Evolutionary conservation across 371 early-diverging fungal genomes (phyloP).

Genomic region (Mucor lusitanicus): DNA sequence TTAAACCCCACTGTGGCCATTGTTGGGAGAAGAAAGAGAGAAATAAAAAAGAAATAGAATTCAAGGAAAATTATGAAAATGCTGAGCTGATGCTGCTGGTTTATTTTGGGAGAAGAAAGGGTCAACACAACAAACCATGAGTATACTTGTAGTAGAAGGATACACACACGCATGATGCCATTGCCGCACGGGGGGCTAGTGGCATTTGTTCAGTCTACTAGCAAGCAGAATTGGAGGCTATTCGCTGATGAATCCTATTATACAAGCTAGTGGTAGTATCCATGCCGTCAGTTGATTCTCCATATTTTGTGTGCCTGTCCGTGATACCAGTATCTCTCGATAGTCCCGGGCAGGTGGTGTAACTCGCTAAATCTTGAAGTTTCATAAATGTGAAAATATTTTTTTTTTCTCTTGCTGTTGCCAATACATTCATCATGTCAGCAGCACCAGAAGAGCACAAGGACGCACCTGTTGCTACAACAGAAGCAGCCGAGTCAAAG

Average conservation of each 20-base stretch:
- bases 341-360: neutral
- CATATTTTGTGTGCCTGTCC: too few species aligned
- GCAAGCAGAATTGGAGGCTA: too few species aligned
- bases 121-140: too few species aligned
- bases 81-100: neutral
- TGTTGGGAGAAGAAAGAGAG: neutral
- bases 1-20: conserved; percentile 5
- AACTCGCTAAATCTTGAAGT: neutral
- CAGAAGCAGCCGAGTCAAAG: neutral
- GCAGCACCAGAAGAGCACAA: neutral
- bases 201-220: too few species aligned
- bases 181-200: too few species aligned
- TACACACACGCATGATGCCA: too few species aligned
- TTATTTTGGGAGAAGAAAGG: neutral
- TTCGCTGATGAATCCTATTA: too few species aligned
- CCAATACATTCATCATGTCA: conserved; percentile 2
- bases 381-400: neutral
- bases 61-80: conserved; percentile 1
- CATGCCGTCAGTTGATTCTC: too few species aligned
- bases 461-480: neutral
- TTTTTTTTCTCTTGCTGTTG: conserved; percentile 4
- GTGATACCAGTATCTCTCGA: too few species aligned
- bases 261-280: too few species aligned
- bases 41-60: conserved; percentile 3
- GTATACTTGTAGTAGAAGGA: too few species aligned